Base-by-base conservation (phyloP, 2,329 filamentous ascomycete genomes). In the Drechslera avenae region DNA sequence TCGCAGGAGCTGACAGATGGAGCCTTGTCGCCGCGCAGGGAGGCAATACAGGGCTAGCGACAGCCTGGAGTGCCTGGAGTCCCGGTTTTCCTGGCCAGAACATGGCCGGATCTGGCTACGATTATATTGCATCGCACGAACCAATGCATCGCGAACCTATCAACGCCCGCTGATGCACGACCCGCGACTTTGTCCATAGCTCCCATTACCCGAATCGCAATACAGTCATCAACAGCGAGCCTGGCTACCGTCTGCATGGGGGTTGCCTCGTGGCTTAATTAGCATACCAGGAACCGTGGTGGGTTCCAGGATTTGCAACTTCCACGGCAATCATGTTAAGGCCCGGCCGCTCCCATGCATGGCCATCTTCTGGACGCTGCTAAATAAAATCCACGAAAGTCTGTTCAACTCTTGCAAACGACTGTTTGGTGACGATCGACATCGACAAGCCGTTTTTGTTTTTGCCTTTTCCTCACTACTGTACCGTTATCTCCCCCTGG, bases 301-400 rank as follows among this genome's bases (percentile, higher is more conserved):
- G 65, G 62, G 63, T 66, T 63, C 61, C 46, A 52, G 60, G 54
- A 56, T 60, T 55, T 52, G 58, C 56, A 58, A 54, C 52, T 43
- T 47, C 52, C 52, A 61, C 58, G 60, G 57, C 60, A 58, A 56
- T 55, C 50, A 51, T 59, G 65, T 66, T 67, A 67, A 67, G 65
- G 59, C 46, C 58, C 53, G 46, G 54, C 54, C 59, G 44, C 37
- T 63, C 64, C 62, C 61, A 56, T 45, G 55, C 35, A 45, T 54
- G 46, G 47, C 51, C 51, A 53, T 46, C 46, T 59, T 59, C 46
- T 50, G 32, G 49, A 57, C 43, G 54, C 48, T 57, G 54, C 52
- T 49, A 35, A 48, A 48, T 35, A 45, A 39, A 49, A 51, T 35
- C 50, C 45, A 56, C 54, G 54, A 62, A 49, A 50, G 49, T 56